Conservation (phyloP, 352 stramenopile species). For the Phytophthora idaei region DNA sequence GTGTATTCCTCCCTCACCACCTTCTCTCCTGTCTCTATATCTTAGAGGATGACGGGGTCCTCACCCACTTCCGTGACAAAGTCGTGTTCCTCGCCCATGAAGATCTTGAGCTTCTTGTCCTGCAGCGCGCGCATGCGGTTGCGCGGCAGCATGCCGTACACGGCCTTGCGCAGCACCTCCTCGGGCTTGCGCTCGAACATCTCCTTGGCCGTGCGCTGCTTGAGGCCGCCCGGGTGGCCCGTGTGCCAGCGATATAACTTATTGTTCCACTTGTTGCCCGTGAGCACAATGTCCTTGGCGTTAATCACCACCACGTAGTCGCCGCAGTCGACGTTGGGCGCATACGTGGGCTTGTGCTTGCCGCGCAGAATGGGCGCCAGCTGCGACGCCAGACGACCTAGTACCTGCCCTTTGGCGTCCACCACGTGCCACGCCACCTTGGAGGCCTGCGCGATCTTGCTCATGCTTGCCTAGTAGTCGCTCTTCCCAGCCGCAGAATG, state of each 20-base stretch:
- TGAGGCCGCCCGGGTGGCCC: conserved; percentile 96
- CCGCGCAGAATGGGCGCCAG: conserved; percentile 96
- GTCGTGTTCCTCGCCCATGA: conserved; percentile 92
- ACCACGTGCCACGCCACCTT: conserved; percentile 96
- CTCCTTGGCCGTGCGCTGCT: conserved; percentile 94
- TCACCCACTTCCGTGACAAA: conserved; percentile 89
- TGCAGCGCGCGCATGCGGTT: conserved; percentile 96
- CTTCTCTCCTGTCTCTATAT: conserved; percentile 2
- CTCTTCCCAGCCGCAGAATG: conserved; percentile 24
- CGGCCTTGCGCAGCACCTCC: conserved; percentile 95
- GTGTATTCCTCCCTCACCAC: conserved; percentile 21
- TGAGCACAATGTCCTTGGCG: conserved; percentile 95
- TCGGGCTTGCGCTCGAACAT: conserved; percentile 95
- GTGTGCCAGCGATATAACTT: conserved; percentile 99
- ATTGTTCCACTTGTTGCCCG: conserved; percentile 96
- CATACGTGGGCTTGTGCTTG: conserved; percentile 99
- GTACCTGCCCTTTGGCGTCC: conserved; percentile 95
- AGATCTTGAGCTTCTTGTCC: conserved; percentile 98
- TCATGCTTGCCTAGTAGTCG: conserved; percentile 48
- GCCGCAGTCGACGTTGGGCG: conserved; percentile 97
- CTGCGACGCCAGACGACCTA: conserved; percentile 96
- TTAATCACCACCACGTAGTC: conserved; percentile 98
- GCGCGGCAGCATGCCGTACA: conserved; percentile 98
- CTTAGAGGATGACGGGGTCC: conserved; percentile 83
- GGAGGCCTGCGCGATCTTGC: conserved; percentile 81